Evolutionary conservation across 2,329 filamentous ascomycete genomes (phyloP).

Genomic region (Boeremia lycopersici): DNA sequence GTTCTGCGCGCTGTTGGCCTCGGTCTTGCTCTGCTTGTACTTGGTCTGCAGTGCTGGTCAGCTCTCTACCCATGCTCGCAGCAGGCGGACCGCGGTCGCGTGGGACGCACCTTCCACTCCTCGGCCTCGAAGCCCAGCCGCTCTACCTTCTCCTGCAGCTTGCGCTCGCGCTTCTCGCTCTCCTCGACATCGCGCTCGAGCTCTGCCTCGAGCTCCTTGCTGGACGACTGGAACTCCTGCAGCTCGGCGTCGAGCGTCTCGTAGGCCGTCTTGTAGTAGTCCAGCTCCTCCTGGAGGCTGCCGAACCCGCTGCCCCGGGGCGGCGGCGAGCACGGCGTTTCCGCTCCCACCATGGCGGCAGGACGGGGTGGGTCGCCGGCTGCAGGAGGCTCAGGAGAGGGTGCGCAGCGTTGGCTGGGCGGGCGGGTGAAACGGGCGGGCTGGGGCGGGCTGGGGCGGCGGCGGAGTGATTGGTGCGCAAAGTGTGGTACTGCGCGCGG

Average conservation of each 20-base stretch:
- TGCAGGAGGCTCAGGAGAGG: conserved; percentile 33
- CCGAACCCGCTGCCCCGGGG: conserved; percentile 38
- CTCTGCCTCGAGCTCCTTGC: conserved; percentile 90
- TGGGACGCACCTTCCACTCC: conserved; percentile 86
- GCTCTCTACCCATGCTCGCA: not conserved
- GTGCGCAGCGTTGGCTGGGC: conserved; percentile 23
- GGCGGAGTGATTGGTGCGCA: not conserved
- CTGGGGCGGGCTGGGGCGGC: not conserved
- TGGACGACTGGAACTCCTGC: conserved; percentile 90
- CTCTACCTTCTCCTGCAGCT: conserved; percentile 86
- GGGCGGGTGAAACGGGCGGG: conserved; percentile 23
- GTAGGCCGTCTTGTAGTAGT: conserved; percentile 96
- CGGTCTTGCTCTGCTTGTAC: conserved; percentile 91
- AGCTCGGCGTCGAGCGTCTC: conserved; percentile 90
- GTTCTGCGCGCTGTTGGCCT: conserved; percentile 84
- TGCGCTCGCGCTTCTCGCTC: conserved; percentile 89
- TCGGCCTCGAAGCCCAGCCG: conserved; percentile 85
- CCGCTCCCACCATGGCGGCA: conserved; percentile 38
- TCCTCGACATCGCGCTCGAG: conserved; percentile 95
- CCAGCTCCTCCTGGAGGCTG: conserved; percentile 72
- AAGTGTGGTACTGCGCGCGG: conserved; percentile 10
- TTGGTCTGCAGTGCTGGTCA: conserved; percentile 68
- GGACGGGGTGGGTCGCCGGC: conserved; percentile 21
- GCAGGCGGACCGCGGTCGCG: not conserved
- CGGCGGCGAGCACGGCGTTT: conserved; percentile 41